Evolutionary conservation across 352 stramenopile species (phyloP).

Genomic region (Pythium aristosporum): DNA sequence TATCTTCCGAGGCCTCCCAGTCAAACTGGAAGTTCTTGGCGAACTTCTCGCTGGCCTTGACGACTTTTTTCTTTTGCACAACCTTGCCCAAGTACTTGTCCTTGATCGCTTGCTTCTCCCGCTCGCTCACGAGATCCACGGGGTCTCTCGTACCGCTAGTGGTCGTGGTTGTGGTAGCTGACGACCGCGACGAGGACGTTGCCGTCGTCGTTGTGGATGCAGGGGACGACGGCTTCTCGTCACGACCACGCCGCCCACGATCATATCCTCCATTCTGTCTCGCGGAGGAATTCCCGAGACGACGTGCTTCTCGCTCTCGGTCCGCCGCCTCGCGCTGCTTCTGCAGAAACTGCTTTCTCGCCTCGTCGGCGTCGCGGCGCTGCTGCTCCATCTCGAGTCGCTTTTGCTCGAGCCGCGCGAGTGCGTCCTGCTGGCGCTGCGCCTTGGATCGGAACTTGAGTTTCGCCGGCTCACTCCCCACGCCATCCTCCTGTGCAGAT

Average conservation of each 20-base stretch:
- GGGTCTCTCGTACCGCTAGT: constrained; percentile 5
- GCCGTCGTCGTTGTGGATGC: neutral
- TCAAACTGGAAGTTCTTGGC: constrained; percentile 94
- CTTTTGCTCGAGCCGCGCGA: constrained; percentile 73
- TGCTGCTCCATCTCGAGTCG: constrained; percentile 61
- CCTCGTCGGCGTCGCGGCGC: constrained; percentile 50
- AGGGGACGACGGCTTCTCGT: neutral
- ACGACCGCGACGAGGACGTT: neutral
- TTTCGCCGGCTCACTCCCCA: neutral
- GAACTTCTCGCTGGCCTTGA: constrained; percentile 93
- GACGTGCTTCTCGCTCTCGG: constrained; percentile 17
- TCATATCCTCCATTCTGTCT: constrained; percentile 4
- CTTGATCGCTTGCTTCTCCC: constrained; percentile 81
- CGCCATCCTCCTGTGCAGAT: neutral
- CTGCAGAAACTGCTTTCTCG: constrained; percentile 64
- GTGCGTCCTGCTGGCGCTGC: constrained; percentile 73
- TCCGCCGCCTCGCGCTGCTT: constrained; percentile 46
- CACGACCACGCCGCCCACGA: constrained; percentile 7
- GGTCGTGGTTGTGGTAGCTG: neutral
- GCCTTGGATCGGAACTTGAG: constrained; percentile 79
- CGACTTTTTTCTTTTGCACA: constrained; percentile 85
- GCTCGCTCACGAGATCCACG: constrained; percentile 45
- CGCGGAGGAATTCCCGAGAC: neutral
- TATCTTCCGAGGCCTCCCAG: constrained; percentile 93
- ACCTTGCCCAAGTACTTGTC: constrained; percentile 90